phyloP scores from a whole-genome alignment of 1,139 yeast species.

The Zygosaccharomyces sapae region DNA sequence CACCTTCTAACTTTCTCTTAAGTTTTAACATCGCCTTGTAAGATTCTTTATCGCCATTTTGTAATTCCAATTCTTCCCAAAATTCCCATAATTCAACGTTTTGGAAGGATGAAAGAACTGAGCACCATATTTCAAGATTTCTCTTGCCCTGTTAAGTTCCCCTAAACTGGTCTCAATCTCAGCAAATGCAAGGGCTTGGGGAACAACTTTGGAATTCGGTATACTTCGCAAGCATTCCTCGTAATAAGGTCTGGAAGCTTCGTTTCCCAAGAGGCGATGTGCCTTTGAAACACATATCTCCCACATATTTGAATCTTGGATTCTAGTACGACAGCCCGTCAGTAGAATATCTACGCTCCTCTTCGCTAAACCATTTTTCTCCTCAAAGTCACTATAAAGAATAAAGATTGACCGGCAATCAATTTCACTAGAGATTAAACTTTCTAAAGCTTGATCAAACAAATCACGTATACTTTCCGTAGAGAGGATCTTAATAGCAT shows the following conservation, averaged over 20 bases:
- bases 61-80: slow-evolving; percentile 75
- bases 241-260: slow-evolving; percentile 23
- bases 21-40: slow-evolving; percentile 71
- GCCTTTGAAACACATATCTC: slow-evolving; percentile 20
- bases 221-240: slow-evolving; percentile 27
- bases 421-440: slow-evolving; percentile 47
- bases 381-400: slow-evolving; percentile 62
- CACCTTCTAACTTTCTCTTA: slow-evolving; percentile 51
- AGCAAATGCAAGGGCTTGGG: slow-evolving; percentile 27
- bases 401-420: slow-evolving; percentile 46
- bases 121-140: slow-evolving; percentile 49
- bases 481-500: slow-evolving; percentile 34
- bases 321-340: slow-evolving; percentile 34
- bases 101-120: slow-evolving; percentile 44
- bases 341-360: slow-evolving; percentile 44
- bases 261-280: slow-evolving; percentile 17
- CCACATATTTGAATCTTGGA: slow-evolving; percentile 24
- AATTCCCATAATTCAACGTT: slow-evolving; percentile 47
- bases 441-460: slow-evolving; percentile 58
- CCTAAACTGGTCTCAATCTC: slow-evolving; percentile 30
- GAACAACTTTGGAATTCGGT: slow-evolving; percentile 26
- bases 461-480: slow-evolving; percentile 65
- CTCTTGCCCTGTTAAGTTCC: slow-evolving; percentile 51
- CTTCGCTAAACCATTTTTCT: slow-evolving; percentile 43
- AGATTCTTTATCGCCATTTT: slow-evolving; percentile 63